Evolutionary conservation across 345 rosid species (phyloP).

Genomic region (Pelargonium nanum): DNA sequence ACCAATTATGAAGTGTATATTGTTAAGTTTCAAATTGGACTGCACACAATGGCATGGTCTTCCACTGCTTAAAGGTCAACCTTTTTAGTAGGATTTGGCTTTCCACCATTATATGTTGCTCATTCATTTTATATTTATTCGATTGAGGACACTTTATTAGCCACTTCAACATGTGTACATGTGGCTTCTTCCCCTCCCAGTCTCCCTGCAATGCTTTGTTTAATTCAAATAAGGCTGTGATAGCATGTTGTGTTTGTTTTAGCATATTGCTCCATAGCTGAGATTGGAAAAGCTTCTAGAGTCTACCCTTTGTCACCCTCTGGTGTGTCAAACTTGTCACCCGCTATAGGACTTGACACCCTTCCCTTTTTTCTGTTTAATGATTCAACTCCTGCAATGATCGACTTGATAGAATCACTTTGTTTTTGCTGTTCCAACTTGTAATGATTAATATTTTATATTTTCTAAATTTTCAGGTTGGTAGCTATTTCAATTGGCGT

Average conservation of each 20-base stretch:
- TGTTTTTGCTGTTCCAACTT: background rate
- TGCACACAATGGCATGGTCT: too few relatives aligned
- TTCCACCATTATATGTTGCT: too few relatives aligned
- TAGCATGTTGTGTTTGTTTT: background rate
- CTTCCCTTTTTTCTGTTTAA: background rate
- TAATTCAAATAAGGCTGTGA: too few relatives aligned
- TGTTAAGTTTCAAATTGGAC: too few relatives aligned
- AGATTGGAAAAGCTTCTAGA: background rate
- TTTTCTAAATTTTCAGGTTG: constrained; percentile 38
- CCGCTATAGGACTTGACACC: background rate
- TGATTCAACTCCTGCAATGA: background rate
- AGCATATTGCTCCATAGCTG: background rate
- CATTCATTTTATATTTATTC: too few relatives aligned
- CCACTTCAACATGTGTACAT: too few relatives aligned
- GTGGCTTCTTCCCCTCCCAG: too few relatives aligned
- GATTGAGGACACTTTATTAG: too few relatives aligned
- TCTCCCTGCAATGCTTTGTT: too few relatives aligned
- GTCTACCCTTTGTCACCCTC: background rate
- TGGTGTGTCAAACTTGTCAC: background rate
- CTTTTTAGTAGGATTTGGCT: too few relatives aligned
- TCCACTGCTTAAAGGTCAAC: too few relatives aligned
- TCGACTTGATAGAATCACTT: background rate
- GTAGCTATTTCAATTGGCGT: constrained; percentile 63
- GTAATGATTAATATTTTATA: constrained; percentile 2
- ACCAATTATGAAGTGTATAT: too few relatives aligned